A percentile compares a stretch with the other conserved stretches of the same genome.
Conservation (phyloP, 164 flowering plant species). For the Nymphaea thermarum region DNA sequence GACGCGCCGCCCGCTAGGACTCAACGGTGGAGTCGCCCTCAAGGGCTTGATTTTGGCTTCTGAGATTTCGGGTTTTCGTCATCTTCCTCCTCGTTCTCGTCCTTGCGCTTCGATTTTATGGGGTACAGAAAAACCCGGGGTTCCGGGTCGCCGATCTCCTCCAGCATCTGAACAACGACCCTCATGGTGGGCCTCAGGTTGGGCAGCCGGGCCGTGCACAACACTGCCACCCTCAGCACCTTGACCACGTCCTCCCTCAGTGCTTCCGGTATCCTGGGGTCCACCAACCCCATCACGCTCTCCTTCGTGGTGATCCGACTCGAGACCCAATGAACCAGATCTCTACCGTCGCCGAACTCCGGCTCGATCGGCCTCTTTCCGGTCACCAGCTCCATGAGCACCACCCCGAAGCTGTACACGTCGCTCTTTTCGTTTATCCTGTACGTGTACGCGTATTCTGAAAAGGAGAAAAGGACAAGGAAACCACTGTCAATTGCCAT, state of each 20-base stretch:
- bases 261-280: constrained; percentile 27
- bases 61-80: no score
- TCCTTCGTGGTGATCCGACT: constrained; percentile 22
- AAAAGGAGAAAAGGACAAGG: constrained; percentile 3
- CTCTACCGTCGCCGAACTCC: constrained; percentile 52
- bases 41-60: no score
- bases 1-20: no score
- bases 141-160: constrained; percentile 8
- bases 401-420: constrained; percentile 78
- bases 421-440: constrained; percentile 57
- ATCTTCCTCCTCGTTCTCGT: background rate
- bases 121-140: background rate
- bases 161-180: constrained; percentile 62
- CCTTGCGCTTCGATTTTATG: background rate
- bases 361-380: constrained; percentile 53
- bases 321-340: constrained; percentile 46
- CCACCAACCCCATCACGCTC: constrained; percentile 23
- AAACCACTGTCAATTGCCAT: no score
- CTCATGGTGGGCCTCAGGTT: constrained; percentile 68
- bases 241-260: constrained; percentile 40
- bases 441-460: constrained; percentile 59
- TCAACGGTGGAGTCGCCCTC: no score
- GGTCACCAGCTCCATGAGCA: constrained; percentile 60
- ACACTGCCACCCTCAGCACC: constrained; percentile 42
- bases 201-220: constrained; percentile 50